phyloP scores from a whole-genome alignment of 306 rosid genomes.

The Quercus dentata region DNA sequence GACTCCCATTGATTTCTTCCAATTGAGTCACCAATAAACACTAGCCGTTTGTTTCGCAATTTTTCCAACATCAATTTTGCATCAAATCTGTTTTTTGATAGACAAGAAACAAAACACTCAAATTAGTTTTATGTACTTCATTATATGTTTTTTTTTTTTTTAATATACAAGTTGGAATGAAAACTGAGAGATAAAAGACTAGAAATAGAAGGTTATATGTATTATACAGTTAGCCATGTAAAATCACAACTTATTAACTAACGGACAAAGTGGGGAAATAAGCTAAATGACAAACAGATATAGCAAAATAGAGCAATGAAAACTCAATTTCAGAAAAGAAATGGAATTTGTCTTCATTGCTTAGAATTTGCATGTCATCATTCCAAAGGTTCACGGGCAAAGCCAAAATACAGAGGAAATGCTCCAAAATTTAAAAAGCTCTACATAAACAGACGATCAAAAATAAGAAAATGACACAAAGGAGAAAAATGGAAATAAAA shows the following conservation, averaged over 20 bases:
- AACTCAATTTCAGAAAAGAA: not conserved
- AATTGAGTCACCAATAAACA: constrained; percentile 84
- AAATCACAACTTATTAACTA: not conserved
- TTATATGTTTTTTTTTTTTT: not conserved
- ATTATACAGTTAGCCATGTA: not conserved
- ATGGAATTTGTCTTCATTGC: not conserved
- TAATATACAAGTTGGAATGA: not conserved
- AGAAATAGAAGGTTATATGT: not conserved
- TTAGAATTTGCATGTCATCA: not conserved
- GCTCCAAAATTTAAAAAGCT: not conserved
- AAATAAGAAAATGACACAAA: constrained; percentile 2
- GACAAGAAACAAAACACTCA: not conserved
- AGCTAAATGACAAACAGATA: not conserved
- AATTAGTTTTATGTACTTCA: not conserved
- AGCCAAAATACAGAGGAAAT: not conserved
- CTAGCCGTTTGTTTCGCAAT: constrained; percentile 58
- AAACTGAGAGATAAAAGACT: not conserved
- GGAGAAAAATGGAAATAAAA: constrained; percentile 18
- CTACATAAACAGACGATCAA: not conserved
- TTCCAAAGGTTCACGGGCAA: constrained; percentile 20
- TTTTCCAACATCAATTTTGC: constrained; percentile 73
- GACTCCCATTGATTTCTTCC: constrained; percentile 98
- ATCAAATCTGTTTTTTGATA: constrained; percentile 51
- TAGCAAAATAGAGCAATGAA: not conserved
- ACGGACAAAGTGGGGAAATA: not conserved